These are phyloP conservation scores for Fusarium secorum DNA, from an alignment of 2,329 filamentous ascomycete genomes.

Conservation along the genomic window DNA sequence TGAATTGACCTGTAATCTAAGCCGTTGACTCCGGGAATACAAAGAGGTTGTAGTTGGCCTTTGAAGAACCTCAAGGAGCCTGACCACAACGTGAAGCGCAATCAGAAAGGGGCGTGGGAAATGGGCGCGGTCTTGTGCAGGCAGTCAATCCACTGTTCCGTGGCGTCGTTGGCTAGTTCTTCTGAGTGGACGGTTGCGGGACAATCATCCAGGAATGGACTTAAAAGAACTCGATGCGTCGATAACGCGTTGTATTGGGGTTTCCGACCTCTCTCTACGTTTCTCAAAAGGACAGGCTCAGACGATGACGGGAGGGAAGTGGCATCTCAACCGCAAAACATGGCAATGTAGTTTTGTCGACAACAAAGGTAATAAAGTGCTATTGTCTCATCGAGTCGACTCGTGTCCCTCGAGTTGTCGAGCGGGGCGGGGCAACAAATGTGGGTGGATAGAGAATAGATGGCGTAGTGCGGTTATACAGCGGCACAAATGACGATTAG, in stretches of 20 bases:
- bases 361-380: constrained; percentile 11
- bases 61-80: background rate
- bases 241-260: background rate
- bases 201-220: constrained; percentile 28
- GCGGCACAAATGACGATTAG: background rate
- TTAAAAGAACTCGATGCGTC: constrained; percentile 17
- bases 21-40: background rate
- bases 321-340: background rate
- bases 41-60: constrained; percentile 5
- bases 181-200: constrained; percentile 36
- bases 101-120: constrained; percentile 26
- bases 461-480: constrained; percentile 15
- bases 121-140: constrained; percentile 22
- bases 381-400: constrained; percentile 18
- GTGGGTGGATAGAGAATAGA: constrained; percentile 3
- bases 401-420: constrained; percentile 15
- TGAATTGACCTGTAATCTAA: constrained; percentile 3
- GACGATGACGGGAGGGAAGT: background rate
- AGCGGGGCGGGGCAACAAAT: constrained; percentile 26
- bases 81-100: constrained; percentile 14
- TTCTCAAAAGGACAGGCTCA: background rate
- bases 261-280: background rate
- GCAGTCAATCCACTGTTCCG: constrained; percentile 22
- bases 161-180: constrained; percentile 31
- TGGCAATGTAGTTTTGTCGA: background rate